phyloP scores from a whole-genome alignment of 2,329 filamentous ascomycete species.

The Phoma sp. region DNA sequence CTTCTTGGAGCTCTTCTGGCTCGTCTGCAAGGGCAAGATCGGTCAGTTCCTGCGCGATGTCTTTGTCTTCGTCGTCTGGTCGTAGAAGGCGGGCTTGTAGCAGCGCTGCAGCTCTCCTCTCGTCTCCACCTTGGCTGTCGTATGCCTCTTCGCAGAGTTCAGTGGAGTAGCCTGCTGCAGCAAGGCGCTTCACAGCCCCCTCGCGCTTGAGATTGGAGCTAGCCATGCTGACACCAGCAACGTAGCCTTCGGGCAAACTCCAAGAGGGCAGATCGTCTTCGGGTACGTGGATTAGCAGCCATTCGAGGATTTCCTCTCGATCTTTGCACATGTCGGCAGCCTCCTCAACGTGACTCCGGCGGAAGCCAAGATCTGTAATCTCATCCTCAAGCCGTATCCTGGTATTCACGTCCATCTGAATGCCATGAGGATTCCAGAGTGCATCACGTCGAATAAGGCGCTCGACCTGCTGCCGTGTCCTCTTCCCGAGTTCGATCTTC shows the following conservation, averaged over 20 bases:
- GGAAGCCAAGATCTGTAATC: constrained; percentile 80
- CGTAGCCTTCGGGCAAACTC: constrained; percentile 91
- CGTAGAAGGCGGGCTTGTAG: constrained; percentile 74
- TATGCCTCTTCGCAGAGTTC: constrained; percentile 84
- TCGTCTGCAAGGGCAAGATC: constrained; percentile 45
- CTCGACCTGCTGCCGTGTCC: constrained; percentile 81
- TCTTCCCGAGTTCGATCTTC: constrained; percentile 90
- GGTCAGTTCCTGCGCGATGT: constrained; percentile 42
- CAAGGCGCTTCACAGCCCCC: constrained; percentile 80
- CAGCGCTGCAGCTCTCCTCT: constrained; percentile 78
- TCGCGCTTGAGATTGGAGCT: constrained; percentile 83
- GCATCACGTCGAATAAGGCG: constrained; percentile 77
- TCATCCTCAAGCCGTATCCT: constrained; percentile 73
- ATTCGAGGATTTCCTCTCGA: constrained; percentile 90
- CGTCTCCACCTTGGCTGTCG: constrained; percentile 73
- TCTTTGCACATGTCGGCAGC: constrained; percentile 88
- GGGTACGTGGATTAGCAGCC: constrained; percentile 94
- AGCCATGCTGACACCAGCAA: constrained; percentile 86
- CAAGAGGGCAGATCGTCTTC: constrained; percentile 95
- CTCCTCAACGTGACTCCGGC: constrained; percentile 88
- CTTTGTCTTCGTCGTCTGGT: constrained; percentile 40
- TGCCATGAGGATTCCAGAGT: constrained; percentile 84
- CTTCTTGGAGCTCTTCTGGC: constrained; percentile 54
- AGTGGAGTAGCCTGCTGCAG: constrained; percentile 81
- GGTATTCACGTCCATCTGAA: constrained; percentile 67